These are phyloP conservation scores for Kurtzmaniella cleridarum DNA, from an alignment of 805 yeast species.

Conservation along the genomic window DNA sequence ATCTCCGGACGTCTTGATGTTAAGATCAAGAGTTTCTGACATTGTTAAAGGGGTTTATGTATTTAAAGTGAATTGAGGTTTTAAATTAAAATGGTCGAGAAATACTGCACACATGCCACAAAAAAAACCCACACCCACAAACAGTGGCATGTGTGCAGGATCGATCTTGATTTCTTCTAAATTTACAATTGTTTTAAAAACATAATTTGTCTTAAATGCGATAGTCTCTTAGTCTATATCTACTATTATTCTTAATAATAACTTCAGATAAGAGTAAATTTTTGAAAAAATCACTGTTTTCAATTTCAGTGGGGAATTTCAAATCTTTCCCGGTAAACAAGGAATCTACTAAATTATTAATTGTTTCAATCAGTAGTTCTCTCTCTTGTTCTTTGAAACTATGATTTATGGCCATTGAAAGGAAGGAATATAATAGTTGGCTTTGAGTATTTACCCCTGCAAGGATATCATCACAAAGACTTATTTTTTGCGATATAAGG, in stretches of 20 bases:
- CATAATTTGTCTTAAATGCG: too few relatives aligned
- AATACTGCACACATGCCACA: too few relatives aligned
- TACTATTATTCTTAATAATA: neutral
- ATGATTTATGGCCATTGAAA: neutral
- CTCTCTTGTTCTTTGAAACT: constrained; percentile 7
- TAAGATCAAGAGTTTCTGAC: constrained; percentile 25
- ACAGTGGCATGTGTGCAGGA: too few relatives aligned
- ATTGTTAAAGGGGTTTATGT: constrained; percentile 8
- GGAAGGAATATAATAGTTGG: neutral
- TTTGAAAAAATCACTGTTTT: constrained; percentile 6
- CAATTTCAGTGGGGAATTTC: constrained; percentile 5
- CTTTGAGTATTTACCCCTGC: neutral
- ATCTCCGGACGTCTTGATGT: constrained; percentile 59
- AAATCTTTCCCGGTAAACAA: constrained; percentile 7
- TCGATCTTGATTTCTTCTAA: too few relatives aligned
- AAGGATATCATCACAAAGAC: too few relatives aligned
- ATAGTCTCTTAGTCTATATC: too few relatives aligned
- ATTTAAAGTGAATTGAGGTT: too few relatives aligned
- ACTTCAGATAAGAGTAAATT: neutral
- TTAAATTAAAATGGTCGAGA: too few relatives aligned
- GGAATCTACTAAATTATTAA: constrained; percentile 8
- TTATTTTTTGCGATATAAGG: too few relatives aligned
- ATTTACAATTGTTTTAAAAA: too few relatives aligned
- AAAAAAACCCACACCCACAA: too few relatives aligned
- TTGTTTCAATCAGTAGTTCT: constrained; percentile 5